Evolutionary conservation across 192 early-diverging fungal genomes (phyloP).

Genomic region (Coemansia sp.): DNA sequence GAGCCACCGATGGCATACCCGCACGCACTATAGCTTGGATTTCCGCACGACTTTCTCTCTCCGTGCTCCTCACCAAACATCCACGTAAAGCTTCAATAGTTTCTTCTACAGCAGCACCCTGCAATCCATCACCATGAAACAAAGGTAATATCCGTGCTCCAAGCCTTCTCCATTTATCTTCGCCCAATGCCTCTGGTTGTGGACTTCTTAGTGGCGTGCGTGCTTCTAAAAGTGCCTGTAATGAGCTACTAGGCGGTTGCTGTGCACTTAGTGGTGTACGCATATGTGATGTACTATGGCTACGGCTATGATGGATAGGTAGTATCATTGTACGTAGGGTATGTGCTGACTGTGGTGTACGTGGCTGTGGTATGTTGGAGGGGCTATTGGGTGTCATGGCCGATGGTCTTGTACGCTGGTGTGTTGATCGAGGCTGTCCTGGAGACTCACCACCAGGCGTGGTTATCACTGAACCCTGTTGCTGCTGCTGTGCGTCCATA

Average conservation of each 20-base stretch:
- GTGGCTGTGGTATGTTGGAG: conserved; percentile 6
- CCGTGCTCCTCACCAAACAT: conserved; percentile 20
- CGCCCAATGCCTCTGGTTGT: conserved; percentile 16
- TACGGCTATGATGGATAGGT: conserved; percentile 19
- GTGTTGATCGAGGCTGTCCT: no score
- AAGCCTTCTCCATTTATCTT: conserved; percentile 71
- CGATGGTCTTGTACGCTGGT: no score
- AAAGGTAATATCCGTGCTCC: conserved; percentile 73
- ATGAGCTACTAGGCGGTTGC: conserved; percentile 1
- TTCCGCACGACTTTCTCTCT: conserved; percentile 28
- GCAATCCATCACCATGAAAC: conserved; percentile 82
- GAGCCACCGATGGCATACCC: conserved; percentile 41
- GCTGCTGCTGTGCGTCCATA: no score
- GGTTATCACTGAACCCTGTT: no score
- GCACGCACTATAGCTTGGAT: conserved; percentile 29
- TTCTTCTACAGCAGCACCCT: conserved; percentile 77
- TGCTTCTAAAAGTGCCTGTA: background rate
- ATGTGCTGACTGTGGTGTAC: conserved; percentile 5
- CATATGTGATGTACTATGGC: conserved; percentile 11
- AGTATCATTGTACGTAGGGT: conserved; percentile 7
- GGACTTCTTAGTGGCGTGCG: no score
- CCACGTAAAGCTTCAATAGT: conserved; percentile 67
- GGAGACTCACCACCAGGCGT: no score
- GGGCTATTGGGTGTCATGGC: conserved; percentile 6
- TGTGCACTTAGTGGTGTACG: conserved; percentile 1